Percentiles rank a stretch among this genome's conserved stretches.
These are phyloP conservation scores for Ogataea zsoltii DNA, from an alignment of 805 yeast genomes.

Conservation along the genomic window DNA sequence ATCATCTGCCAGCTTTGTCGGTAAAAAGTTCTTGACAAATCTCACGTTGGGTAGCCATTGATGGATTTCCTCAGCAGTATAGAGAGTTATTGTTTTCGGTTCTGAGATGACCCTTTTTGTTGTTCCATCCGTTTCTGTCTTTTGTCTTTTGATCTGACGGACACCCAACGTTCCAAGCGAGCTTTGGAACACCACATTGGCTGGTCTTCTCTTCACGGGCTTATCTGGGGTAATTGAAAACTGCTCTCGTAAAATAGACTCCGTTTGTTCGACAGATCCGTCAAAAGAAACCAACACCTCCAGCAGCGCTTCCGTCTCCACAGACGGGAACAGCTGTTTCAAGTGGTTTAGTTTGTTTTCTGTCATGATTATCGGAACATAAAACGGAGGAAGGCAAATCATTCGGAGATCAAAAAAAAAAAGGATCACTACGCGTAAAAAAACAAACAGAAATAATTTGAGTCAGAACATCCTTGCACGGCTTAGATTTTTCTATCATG, in stretches of 20 bases:
- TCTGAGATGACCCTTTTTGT: neutral
- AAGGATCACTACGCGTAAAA: neutral
- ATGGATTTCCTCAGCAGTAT: conserved; percentile 53
- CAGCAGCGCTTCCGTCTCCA: conserved; percentile 40
- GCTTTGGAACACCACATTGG: neutral
- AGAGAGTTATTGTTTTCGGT: conserved; percentile 33
- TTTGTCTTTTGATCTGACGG: too few species aligned
- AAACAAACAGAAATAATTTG: too few species aligned
- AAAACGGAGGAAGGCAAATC: neutral
- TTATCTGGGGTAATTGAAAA: conserved; percentile 11
- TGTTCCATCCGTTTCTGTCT: neutral
- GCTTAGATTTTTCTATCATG: too few species aligned
- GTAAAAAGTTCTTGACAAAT: conserved; percentile 52
- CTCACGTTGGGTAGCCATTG: conserved; percentile 51
- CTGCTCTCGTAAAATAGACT: conserved; percentile 41
- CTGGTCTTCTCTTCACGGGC: conserved; percentile 5
- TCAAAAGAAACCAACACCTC: conserved; percentile 56
- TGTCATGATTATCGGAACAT: conserved; percentile 4
- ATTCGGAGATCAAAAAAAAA: neutral
- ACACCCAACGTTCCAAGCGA: neutral
- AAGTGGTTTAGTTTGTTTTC: conserved; percentile 42
- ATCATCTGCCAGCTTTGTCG: conserved; percentile 46
- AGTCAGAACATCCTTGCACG: too few species aligned
- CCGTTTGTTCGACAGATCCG: conserved; percentile 50
- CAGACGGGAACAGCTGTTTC: conserved; percentile 41